phyloP scores from a whole-genome alignment of 805 yeast species.

The Spathaspora girioi region DNA sequence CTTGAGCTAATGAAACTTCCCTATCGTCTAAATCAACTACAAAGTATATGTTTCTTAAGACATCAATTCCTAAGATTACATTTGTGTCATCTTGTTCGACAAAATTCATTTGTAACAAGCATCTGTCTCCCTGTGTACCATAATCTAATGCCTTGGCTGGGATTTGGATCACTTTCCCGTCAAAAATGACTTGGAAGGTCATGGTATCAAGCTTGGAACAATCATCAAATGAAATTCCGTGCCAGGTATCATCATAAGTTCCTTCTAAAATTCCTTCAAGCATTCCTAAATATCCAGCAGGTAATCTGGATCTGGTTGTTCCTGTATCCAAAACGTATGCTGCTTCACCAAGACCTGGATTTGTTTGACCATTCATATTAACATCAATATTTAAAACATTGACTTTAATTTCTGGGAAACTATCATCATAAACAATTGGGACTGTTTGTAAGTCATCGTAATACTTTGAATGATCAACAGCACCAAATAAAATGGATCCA shows the following conservation, averaged over 20 bases:
- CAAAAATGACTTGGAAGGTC: neutral
- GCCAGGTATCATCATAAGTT: neutral
- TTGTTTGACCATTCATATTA: neutral
- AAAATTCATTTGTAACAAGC: neutral
- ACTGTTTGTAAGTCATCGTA: conserved; percentile 29
- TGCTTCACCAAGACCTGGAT: neutral
- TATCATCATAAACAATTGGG: conserved; percentile 24
- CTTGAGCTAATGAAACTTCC: conserved; percentile 22
- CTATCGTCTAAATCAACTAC: conserved; percentile 24
- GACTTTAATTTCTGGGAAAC: conserved; percentile 17
- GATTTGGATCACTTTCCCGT: neutral
- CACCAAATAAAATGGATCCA: conserved; percentile 42
- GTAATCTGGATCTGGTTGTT: neutral
- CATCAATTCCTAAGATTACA: conserved; percentile 21
- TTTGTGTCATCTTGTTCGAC: neutral
- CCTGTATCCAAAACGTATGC: neutral
- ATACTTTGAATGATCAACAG: conserved; percentile 41
- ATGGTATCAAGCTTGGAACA: neutral
- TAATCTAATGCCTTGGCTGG: neutral
- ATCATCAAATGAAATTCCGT: neutral
- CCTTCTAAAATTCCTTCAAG: neutral
- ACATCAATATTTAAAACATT: neutral
- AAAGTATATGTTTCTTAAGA: conserved; percentile 21
- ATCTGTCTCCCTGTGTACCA: neutral
- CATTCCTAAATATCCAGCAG: neutral